Conservation (phyloP, 495 filamentous ascomycete species). For the Penicillium coprophilum region DNA sequence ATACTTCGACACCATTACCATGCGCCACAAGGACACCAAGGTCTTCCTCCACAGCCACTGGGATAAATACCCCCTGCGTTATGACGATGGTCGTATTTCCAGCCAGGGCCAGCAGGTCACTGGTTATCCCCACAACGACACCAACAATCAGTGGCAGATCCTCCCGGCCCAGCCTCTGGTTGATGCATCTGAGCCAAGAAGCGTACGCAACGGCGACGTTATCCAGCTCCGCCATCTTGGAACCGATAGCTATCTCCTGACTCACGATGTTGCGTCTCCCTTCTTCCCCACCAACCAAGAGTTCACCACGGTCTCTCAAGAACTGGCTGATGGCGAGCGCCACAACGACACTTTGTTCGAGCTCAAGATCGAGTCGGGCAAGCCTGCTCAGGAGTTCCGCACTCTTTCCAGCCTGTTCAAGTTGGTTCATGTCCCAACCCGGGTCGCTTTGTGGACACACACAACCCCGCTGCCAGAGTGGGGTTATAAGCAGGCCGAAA, state of each 20-base stretch:
- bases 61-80: conserved; percentile 86
- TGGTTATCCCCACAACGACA: conserved; percentile 96
- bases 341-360: conserved; percentile 93
- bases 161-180: conserved; percentile 60
- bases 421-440: conserved; percentile 85
- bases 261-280: conserved; percentile 98
- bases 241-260: conserved; percentile 83
- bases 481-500: conserved; percentile 95
- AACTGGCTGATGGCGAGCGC: conserved; percentile 72
- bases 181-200: conserved; percentile 54
- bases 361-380: conserved; percentile 83
- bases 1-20: conserved; percentile 84
- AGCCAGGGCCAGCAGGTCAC: conserved; percentile 98
- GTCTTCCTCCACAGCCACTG: conserved; percentile 91
- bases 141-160: conserved; percentile 98
- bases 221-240: conserved; percentile 84
- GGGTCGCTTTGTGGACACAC: conserved; percentile 99
- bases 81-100: conserved; percentile 95
- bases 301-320: conserved; percentile 79
- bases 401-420: conserved; percentile 91
- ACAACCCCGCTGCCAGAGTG: conserved; percentile 90
- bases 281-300: conserved; percentile 98
- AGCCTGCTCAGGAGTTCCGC: conserved; percentile 79
- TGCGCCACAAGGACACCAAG: conserved; percentile 96
- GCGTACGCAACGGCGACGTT: conserved; percentile 80